Evolutionary conservation across 2,329 filamentous ascomycete species (phyloP).

Genomic region (Phialophora verrucosa): DNA sequence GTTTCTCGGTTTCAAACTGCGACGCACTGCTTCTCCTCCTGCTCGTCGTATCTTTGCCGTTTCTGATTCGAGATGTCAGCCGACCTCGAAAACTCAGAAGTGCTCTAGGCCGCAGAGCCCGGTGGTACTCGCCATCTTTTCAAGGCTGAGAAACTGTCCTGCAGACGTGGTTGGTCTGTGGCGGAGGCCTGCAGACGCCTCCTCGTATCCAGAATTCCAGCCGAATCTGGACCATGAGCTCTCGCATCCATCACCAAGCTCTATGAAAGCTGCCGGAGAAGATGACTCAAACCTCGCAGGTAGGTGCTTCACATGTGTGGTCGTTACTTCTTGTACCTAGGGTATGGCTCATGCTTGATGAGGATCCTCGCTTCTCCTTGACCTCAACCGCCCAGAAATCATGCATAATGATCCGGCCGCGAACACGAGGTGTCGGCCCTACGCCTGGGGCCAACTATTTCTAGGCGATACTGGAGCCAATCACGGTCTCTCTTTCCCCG

Average conservation of each 20-base stretch:
- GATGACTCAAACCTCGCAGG: neutral
- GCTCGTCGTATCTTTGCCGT: neutral
- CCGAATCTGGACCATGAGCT: neutral
- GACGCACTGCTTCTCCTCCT: neutral
- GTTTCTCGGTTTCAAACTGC: neutral
- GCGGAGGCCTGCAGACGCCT: neutral
- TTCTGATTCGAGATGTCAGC: neutral
- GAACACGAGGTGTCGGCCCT: neutral
- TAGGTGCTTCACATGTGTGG: neutral
- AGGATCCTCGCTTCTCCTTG: neutral
- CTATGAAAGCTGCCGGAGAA: neutral
- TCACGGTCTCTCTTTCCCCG: neutral
- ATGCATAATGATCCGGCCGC: neutral
- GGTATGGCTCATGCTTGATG: neutral
- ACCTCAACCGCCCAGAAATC: neutral
- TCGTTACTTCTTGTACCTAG: neutral
- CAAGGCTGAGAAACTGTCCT: neutral
- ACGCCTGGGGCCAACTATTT: neutral
- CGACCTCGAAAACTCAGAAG: neutral
- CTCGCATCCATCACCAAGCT: neutral
- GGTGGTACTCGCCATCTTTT: neutral
- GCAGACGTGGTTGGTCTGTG: neutral
- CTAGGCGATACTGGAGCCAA: constrained; percentile 1
- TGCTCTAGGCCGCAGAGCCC: neutral
- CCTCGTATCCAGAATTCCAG: constrained; percentile 6